Evolutionary conservation across 176 grass and related monocot species (phyloP).

Genomic region (Stipa capillata): DNA sequence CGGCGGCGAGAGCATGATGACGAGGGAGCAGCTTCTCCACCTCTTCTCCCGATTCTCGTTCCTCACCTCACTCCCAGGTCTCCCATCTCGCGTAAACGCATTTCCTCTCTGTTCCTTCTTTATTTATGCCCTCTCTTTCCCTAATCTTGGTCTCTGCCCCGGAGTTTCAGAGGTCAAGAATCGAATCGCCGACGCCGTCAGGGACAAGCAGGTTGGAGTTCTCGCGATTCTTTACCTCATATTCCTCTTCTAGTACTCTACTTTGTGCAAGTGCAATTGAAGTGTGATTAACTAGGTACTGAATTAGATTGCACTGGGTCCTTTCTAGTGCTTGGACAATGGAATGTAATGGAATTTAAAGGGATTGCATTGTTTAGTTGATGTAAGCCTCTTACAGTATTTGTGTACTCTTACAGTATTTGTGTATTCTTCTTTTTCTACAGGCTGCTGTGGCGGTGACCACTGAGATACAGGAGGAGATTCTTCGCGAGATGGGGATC

Average conservation of each 20-base stretch:
- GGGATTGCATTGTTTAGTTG: background rate
- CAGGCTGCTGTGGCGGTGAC: constrained; percentile 78
- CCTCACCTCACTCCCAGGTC: constrained; percentile 60
- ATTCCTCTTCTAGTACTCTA: background rate
- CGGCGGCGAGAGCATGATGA: constrained; percentile 39
- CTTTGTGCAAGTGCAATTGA: background rate
- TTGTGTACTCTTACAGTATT: background rate
- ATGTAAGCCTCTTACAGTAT: too few relatives aligned
- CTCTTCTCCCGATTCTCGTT: constrained; percentile 68
- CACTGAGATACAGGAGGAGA: constrained; percentile 75
- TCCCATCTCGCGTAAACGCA: too few relatives aligned
- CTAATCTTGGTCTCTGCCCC: background rate
- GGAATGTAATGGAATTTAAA: too few relatives aligned
- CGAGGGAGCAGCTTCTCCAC: constrained; percentile 52
- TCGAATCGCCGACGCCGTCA: constrained; percentile 60
- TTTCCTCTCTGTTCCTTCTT: background rate
- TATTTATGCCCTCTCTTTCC: background rate
- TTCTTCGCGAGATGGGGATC: constrained; percentile 70
- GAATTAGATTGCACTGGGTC: background rate
- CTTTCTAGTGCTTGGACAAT: background rate
- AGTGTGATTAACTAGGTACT: background rate
- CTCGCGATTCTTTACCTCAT: too few relatives aligned
- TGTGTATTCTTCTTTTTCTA: background rate
- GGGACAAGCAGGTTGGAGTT: constrained; percentile 50
- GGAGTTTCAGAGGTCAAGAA: constrained; percentile 51